Base-by-base conservation (phyloP, 768 basidiomycete genomes). In the Termitomyces sp. region DNA sequence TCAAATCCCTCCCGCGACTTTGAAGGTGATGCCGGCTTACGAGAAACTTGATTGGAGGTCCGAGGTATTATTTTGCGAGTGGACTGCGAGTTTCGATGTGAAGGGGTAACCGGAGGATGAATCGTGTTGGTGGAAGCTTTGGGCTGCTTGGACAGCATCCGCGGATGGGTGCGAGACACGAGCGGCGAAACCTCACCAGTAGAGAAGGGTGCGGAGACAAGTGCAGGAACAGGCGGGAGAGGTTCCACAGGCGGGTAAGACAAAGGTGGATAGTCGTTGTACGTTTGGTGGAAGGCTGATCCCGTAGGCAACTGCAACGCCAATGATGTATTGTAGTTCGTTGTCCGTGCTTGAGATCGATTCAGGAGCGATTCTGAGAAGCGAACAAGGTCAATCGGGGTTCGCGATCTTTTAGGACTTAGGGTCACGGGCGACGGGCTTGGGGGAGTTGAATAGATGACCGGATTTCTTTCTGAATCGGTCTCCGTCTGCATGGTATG, bases 1-100 rank as follows among this genome's bases (percentile, higher is more conserved):
- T 73, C 65, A 36, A 57, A 53, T n/a, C 46, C 53, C 6, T 38
- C 33, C 20, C 35, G 20, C 56, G 62, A 43, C 24, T 20, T 56
- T 9, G 54, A 43, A 35, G 66, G 58, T 20, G 50, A 53, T 36
- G 58, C 57, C 32, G 48, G 22, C 13, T 6, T 45, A 18, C 22
- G 32, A 32, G 22, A n/a, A 18, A 42, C 10, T 24, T 35, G 30
- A 13, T 44, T n/a, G 1, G 48, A 46, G 33, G 54, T 28, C 18
- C 7, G 10, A 22, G 42, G 43, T 46, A 32, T 6, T 18, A 16
- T 24, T 22, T 44, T 22, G 16, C 20, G 6, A 26, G 43, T 45
- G 22, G 43, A 3, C 43, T 16, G 53, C 33, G 43, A 33, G 32
- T 45, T 35, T 35, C 12, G 30, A 12, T 20, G 22, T 8, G 33